Conservation (phyloP, 345 rosid species). For the Citrus maxima region DNA sequence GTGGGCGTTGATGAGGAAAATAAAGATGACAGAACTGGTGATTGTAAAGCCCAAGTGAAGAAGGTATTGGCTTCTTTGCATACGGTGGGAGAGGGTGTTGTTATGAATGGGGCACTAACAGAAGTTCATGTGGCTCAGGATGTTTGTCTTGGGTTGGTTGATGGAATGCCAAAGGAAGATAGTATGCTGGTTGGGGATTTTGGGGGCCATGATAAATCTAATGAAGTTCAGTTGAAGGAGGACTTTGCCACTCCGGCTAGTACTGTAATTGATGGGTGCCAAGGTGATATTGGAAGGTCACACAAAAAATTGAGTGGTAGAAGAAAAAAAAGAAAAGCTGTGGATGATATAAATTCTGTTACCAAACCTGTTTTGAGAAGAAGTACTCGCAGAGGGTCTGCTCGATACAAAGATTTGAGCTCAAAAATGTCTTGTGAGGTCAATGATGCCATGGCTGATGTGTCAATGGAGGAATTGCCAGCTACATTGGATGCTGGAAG, state of each 20-base stretch:
- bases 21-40: constrained; percentile 32
- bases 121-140: constrained; percentile 45
- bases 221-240: constrained; percentile 26
- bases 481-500: constrained; percentile 16
- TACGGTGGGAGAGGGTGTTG: constrained; percentile 22
- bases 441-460: constrained; percentile 49
- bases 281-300: constrained; percentile 29
- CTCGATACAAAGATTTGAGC: constrained; percentile 32
- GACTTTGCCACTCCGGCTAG: constrained; percentile 24
- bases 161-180: constrained; percentile 30
- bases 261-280: constrained; percentile 30
- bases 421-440: constrained; percentile 18
- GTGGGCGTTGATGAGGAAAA: constrained; percentile 48
- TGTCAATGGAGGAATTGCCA: constrained; percentile 54
- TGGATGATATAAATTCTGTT: constrained; percentile 22
- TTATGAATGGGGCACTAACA: constrained; percentile 31
- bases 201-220: constrained; percentile 22
- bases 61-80: constrained; percentile 11
- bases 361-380: constrained; percentile 68
- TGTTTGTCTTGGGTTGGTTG: constrained; percentile 26
- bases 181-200: not conserved
- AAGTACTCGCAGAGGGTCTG: constrained; percentile 71
- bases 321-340: constrained; percentile 51
- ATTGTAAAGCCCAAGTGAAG: constrained; percentile 15
- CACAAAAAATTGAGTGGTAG: constrained; percentile 33